Conservation (phyloP, 2,329 filamentous ascomycete genomes). For the Xylariaceae sp. region DNA sequence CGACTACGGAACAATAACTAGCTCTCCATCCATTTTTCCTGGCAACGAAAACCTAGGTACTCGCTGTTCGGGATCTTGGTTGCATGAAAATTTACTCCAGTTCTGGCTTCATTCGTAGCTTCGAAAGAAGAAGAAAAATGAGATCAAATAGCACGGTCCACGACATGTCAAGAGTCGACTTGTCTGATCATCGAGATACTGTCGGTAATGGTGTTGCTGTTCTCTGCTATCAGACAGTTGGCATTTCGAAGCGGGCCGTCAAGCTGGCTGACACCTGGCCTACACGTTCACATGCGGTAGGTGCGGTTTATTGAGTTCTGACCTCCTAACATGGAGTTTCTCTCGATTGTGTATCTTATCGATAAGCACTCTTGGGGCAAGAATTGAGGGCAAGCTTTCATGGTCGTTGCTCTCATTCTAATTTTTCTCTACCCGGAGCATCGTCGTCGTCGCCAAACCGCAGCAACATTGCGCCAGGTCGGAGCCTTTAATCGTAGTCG, state of each 20-base stretch:
- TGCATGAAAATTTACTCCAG: no score
- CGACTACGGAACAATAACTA: no score
- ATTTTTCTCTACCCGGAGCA: conserved; percentile 26
- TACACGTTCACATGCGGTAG: neutral
- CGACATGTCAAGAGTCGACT: no score
- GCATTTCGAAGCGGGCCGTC: neutral
- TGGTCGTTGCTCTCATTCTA: conserved; percentile 26
- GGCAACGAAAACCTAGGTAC: no score
- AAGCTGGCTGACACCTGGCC: neutral
- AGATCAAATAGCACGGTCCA: no score
- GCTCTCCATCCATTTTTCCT: no score
- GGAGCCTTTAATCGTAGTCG: conserved; percentile 4
- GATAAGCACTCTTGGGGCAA: conserved; percentile 27
- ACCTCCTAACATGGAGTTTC: conserved; percentile 11
- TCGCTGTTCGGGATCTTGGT: no score
- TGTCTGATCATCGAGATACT: no score
- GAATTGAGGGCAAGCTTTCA: conserved; percentile 30
- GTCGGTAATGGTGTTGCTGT: no score
- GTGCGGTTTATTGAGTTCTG: conserved; percentile 1
- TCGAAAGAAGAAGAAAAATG: no score
- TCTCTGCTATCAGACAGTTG: neutral
- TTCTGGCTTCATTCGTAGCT: no score
- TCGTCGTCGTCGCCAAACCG: neutral
- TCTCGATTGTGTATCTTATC: conserved; percentile 27
- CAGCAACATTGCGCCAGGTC: conserved; percentile 1